Percentiles rank a stretch among this genome's conserved stretches.
phyloP scores from a whole-genome alignment of 805 yeast species.

The Saccharomycopsis sp. region DNA sequence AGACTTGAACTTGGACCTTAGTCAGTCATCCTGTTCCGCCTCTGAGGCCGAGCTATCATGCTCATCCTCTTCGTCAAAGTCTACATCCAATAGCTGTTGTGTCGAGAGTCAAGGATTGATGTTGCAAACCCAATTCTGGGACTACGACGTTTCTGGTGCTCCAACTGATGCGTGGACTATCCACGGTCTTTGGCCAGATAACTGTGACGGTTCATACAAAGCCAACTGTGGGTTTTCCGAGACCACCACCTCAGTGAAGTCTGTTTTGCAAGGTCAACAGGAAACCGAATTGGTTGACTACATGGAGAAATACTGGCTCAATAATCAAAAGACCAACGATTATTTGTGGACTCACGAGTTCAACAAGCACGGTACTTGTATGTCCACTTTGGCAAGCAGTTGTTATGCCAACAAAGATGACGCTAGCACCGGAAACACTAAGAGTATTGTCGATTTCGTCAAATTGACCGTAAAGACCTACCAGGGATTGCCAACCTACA shows the following conservation, averaged over 20 bases:
- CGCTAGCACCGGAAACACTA: constrained; percentile 15
- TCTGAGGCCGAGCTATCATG: constrained; percentile 10
- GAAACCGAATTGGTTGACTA: constrained; percentile 31
- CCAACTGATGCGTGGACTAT: constrained; percentile 66
- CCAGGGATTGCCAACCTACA: constrained; percentile 54
- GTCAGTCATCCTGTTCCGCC: constrained; percentile 11
- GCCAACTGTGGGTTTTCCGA: constrained; percentile 51
- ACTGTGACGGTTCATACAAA: constrained; percentile 74
- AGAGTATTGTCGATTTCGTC: constrained; percentile 28
- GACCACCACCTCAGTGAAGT: constrained; percentile 4
- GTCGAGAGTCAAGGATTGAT: constrained; percentile 77
- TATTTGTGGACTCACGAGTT: constrained; percentile 83
- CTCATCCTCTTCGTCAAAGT: not conserved
- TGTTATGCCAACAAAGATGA: constrained; percentile 7
- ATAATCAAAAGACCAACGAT: constrained; percentile 58
- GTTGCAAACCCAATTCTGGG: constrained; percentile 91
- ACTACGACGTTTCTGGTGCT: constrained; percentile 68
- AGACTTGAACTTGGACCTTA: constrained; percentile 12
- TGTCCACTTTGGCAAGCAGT: constrained; percentile 53
- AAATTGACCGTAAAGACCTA: constrained; percentile 51
- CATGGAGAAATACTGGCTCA: constrained; percentile 66
- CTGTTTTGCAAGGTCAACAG: constrained; percentile 6
- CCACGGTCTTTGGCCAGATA: constrained; percentile 88
- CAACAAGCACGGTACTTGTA: constrained; percentile 92
- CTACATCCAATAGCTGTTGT: constrained; percentile 55